A percentile compares a stretch with the other conserved stretches of the same genome.
phyloP scores from a whole-genome alignment of 805 yeast genomes.

The Candida pini region DNA sequence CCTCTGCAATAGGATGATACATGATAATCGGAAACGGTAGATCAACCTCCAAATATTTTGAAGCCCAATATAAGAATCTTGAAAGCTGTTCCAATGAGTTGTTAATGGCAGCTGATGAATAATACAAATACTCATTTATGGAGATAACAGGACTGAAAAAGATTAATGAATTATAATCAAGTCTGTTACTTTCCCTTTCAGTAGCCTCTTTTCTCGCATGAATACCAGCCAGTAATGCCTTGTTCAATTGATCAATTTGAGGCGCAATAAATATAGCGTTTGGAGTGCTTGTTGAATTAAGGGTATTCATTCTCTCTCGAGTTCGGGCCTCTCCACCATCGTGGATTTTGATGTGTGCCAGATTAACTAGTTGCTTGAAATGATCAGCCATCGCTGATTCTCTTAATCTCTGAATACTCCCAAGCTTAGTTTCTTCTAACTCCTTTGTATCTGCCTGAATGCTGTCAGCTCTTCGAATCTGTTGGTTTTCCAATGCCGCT shows the following conservation, averaged over 20 bases:
- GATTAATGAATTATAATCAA: slow-evolving; percentile 10
- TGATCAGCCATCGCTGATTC: slow-evolving; percentile 8
- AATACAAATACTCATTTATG: slow-evolving; percentile 13
- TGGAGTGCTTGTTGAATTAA: background rate
- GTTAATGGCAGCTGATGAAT: slow-evolving; percentile 17
- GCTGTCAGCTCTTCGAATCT: background rate
- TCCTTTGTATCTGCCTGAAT: slow-evolving; percentile 4
- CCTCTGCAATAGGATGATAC: background rate
- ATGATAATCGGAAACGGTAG: slow-evolving; percentile 19
- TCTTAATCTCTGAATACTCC: slow-evolving; percentile 9
- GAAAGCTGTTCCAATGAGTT: slow-evolving; percentile 17
- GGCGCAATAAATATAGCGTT: background rate
- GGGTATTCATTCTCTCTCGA: background rate
- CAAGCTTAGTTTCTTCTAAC: slow-evolving; percentile 9
- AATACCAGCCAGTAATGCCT: background rate
- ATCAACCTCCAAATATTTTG: slow-evolving; percentile 12
- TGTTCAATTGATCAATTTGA: background rate
- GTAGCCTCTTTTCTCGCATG: background rate
- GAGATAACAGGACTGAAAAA: slow-evolving; percentile 25
- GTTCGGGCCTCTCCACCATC: background rate
- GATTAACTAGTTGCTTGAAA: slow-evolving; percentile 12
- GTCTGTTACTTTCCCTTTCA: background rate
- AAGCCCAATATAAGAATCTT: slow-evolving; percentile 11
- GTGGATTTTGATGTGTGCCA: slow-evolving; percentile 7
- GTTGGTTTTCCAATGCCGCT: slow-evolving; percentile 1